Percentiles rank a stretch among this genome's conserved stretches.
Conservation (phyloP, 179 eudicot species). For the Patellifolia procumbens region DNA sequence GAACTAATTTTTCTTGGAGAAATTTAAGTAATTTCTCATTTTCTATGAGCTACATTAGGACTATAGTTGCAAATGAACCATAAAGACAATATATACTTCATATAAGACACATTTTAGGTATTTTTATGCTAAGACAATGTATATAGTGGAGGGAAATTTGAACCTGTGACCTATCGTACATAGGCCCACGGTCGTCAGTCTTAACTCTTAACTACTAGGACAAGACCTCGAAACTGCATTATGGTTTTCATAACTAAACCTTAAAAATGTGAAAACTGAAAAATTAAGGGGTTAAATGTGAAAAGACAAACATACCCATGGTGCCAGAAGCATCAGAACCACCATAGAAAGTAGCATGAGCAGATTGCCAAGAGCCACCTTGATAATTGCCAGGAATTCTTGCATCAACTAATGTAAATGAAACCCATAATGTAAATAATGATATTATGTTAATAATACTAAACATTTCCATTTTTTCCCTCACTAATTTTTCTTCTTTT, state of each 20-base stretch:
- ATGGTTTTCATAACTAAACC: too few species aligned
- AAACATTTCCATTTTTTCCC: constrained; percentile 35
- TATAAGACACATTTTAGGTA: background rate
- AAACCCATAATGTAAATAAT: constrained; percentile 27
- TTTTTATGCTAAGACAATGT: too few species aligned
- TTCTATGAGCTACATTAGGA: background rate
- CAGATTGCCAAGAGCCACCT: constrained; percentile 70
- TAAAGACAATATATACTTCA: too few species aligned
- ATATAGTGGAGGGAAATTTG: too few species aligned
- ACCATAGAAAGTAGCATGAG: constrained; percentile 90
- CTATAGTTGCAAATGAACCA: background rate
- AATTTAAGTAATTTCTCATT: too few species aligned
- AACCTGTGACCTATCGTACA: too few species aligned
- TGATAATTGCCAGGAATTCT: constrained; percentile 65
- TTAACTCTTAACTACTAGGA: too few species aligned
- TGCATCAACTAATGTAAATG: constrained; percentile 35
- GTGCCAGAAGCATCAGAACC: constrained; percentile 94
- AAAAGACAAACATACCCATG: constrained; percentile 52
- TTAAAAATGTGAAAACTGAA: too few species aligned
- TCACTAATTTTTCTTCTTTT: background rate
- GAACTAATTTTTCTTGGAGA: too few species aligned
- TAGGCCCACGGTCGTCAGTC: too few species aligned
- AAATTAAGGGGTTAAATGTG: background rate
- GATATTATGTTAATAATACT: constrained; percentile 24
- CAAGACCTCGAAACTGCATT: too few species aligned